Percentiles rank a stretch among this genome's conserved stretches.
phyloP scores from a whole-genome alignment of 2,329 filamentous ascomycete species.

The Fusarium sp. region DNA sequence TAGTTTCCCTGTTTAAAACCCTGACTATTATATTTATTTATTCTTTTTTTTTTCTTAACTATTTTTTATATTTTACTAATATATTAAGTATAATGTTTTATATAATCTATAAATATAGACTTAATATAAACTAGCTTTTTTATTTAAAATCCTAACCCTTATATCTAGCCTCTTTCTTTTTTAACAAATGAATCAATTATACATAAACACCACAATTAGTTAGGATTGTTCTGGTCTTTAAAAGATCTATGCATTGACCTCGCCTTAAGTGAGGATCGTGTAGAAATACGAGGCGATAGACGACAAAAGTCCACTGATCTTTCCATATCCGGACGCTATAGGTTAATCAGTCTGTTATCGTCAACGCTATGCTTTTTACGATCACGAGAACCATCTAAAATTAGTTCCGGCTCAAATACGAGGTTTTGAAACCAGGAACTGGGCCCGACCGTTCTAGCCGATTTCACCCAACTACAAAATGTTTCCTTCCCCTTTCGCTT shows the following conservation, averaged over 20 bases:
- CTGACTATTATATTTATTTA: too few species aligned
- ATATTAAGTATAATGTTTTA: too few species aligned
- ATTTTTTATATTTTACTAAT: too few species aligned
- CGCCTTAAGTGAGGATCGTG: background rate
- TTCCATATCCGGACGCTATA: background rate
- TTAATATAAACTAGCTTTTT: too few species aligned
- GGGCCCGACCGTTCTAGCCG: background rate
- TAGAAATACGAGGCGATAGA: background rate
- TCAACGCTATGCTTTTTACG: background rate
- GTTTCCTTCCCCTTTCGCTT: background rate
- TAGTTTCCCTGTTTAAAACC: too few species aligned
- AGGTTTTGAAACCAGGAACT: background rate
- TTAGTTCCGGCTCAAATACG: background rate
- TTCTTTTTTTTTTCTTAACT: too few species aligned
- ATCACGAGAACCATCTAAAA: background rate
- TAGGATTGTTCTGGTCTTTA: fast-evolving
- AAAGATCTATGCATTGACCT: background rate
- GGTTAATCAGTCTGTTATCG: background rate
- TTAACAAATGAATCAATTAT: fast-evolving
- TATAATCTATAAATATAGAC: too few species aligned
- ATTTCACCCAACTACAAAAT: background rate
- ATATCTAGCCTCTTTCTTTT: background rate
- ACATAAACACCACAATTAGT: fast-evolving
- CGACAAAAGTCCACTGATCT: background rate
- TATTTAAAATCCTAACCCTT: too few species aligned